phyloP scores from a whole-genome alignment of 1,284 basidiomycete genomes.

The Ceratorhiza oryzae-sativae region DNA sequence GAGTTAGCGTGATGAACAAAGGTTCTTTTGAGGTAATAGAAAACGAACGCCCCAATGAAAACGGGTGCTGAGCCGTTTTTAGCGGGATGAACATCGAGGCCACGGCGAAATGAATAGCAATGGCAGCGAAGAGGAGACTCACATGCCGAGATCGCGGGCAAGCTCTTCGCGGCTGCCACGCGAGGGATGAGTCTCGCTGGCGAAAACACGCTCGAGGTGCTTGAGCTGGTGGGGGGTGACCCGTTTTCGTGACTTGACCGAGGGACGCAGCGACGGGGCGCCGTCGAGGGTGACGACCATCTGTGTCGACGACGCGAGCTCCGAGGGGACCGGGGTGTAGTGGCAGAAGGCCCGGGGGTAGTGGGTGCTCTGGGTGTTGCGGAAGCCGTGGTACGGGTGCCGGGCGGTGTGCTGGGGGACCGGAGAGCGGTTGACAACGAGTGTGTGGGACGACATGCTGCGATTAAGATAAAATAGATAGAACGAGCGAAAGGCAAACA shows the following conservation, averaged over 20 bases:
- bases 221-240: constrained; percentile 72
- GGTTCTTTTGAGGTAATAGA: constrained; percentile 1
- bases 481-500: constrained; percentile 21
- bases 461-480: constrained; percentile 30
- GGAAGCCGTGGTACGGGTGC: constrained; percentile 34
- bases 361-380: constrained; percentile 36
- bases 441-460: constrained; percentile 36
- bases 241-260: constrained; percentile 61
- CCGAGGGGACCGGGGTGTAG: constrained; percentile 31
- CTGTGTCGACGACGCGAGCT: constrained; percentile 11
- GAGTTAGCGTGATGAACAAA: constrained; percentile 34
- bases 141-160: constrained; percentile 68
- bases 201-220: constrained; percentile 74
- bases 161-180: constrained; percentile 71
- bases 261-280: constrained; percentile 26
- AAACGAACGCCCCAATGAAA: constrained; percentile 55
- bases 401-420: constrained; percentile 21
- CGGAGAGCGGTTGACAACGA: constrained; percentile 36
- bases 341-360: constrained; percentile 37
- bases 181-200: constrained; percentile 71
- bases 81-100: constrained; percentile 20
- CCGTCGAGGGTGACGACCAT: constrained; percentile 36
- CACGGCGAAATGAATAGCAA: constrained; percentile 54
- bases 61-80: constrained; percentile 51
- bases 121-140: constrained; percentile 47